A percentile compares a stretch with the other conserved stretches of the same genome.
Evolutionary conservation across 805 yeast genomes (phyloP).

Genomic region (Metschnikowia proteae): DNA sequence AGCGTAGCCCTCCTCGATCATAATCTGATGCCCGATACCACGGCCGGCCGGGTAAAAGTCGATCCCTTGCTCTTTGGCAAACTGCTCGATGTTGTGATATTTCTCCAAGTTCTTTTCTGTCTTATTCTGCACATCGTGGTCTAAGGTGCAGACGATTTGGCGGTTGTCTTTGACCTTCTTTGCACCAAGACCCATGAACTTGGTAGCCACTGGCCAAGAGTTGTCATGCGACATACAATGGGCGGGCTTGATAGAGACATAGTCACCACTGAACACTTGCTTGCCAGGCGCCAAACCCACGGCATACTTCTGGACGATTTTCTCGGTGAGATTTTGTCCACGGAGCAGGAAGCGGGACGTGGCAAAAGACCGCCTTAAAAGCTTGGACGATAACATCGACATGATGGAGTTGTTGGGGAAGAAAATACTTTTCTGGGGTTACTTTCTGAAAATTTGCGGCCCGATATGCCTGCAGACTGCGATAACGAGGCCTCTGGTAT

Average conservation of each 20-base stretch:
- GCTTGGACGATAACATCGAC: conserved; percentile 10
- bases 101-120: conserved; percentile 83
- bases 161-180: conserved; percentile 73
- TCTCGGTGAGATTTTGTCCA: conserved; percentile 89
- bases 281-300: conserved; percentile 79
- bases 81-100: conserved; percentile 81
- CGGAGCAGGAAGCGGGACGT: conserved; percentile 18
- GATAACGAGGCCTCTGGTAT: conserved; percentile 17
- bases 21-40: conserved; percentile 98
- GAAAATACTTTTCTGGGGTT: neutral
- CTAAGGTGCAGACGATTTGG: conserved; percentile 94
- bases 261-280: conserved; percentile 82
- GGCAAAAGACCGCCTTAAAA: conserved; percentile 14
- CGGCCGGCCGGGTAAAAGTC: conserved; percentile 98
- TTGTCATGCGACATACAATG: conserved; percentile 99
- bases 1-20: conserved; percentile 99
- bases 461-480: conserved; percentile 12
- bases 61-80: conserved; percentile 85
- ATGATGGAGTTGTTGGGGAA: conserved; percentile 2
- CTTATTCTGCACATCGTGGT: conserved; percentile 96
- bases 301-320: conserved; percentile 90
- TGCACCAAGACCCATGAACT: conserved; percentile 94
- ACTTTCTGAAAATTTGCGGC: conserved; percentile 2
- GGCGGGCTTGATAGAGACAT: conserved; percentile 90
- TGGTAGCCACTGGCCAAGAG: conserved; percentile 98